phyloP scores from a whole-genome alignment of 75 land plant genomes.

The Sequoia sempervirens region DNA sequence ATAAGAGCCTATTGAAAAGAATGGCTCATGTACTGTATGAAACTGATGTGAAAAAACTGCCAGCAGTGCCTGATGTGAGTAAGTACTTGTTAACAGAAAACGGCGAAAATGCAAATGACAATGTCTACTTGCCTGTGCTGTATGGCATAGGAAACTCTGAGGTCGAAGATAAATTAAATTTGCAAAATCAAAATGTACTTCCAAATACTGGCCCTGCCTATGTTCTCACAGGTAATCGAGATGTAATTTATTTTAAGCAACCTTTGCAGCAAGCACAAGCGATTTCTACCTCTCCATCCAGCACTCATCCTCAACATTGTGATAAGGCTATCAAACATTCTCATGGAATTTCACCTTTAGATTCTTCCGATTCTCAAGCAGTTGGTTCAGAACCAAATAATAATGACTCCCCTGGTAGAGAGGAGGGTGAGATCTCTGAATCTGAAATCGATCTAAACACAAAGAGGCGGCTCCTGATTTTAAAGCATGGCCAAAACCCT shows the following conservation, averaged over 20 bases:
- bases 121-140: constrained; percentile 34
- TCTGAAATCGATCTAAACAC: constrained; percentile 92
- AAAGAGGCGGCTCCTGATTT: constrained; percentile 69
- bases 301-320: background rate
- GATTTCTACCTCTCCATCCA: background rate
- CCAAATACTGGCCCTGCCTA: background rate
- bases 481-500: constrained; percentile 82
- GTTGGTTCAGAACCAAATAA: constrained; percentile 26
- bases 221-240: background rate
- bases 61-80: constrained; percentile 76
- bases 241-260: background rate
- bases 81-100: constrained; percentile 33
- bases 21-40: constrained; percentile 55
- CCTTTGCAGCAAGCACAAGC: background rate
- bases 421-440: constrained; percentile 91
- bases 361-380: constrained; percentile 2
- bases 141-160: constrained; percentile 75
- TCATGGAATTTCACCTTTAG: background rate
- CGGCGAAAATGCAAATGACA: constrained; percentile 35
- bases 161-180: constrained; percentile 53
- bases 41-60: constrained; percentile 48
- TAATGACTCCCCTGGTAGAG: constrained; percentile 67
- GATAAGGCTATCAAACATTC: background rate
- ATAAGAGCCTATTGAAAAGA: constrained; percentile 58
- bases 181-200: background rate